Percentiles rank a stretch among this genome's conserved stretches.
These are phyloP conservation scores for Tulasnella sp. DNA, from an alignment of 768 basidiomycete genomes.

Conservation along the genomic window DNA sequence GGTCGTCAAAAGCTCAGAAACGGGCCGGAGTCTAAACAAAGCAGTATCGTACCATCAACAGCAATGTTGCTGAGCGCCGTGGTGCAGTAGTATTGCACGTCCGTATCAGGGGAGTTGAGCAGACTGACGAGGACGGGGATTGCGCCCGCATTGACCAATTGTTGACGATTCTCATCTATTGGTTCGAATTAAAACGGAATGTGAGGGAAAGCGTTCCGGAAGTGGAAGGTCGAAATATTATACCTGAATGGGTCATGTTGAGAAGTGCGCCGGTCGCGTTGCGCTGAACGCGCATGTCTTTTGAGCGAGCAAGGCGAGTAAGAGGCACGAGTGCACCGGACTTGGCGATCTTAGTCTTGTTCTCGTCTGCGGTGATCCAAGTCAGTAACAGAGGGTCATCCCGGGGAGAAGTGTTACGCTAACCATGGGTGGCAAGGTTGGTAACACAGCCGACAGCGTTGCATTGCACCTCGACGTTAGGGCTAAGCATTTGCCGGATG, in stretches of 20 bases:
- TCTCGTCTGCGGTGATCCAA: conserved; percentile 67
- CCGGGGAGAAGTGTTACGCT: conserved; percentile 34
- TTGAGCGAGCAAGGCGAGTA: conserved; percentile 91
- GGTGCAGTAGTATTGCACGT: conserved; percentile 99
- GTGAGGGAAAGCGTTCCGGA: background rate
- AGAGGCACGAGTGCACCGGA: conserved; percentile 97
- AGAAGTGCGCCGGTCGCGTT: conserved; percentile 97
- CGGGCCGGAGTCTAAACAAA: conserved; percentile 1
- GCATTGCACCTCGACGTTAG: conserved; percentile 99
- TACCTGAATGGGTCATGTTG: conserved; percentile 99
- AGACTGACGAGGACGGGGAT: conserved; percentile 95
- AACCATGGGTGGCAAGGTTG: conserved; percentile 96
- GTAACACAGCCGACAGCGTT: conserved; percentile 99
- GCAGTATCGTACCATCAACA: conserved; percentile 66
- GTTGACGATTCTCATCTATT: conserved; percentile 94
- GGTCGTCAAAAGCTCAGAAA: background rate
- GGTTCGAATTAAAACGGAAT: background rate
- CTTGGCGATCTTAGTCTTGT: conserved; percentile 99
- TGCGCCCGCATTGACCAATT: conserved; percentile 96
- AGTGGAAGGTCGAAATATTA: conserved; percentile 32
- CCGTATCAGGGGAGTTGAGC: conserved; percentile 94
- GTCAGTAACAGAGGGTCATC: conserved; percentile 1
- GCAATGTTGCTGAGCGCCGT: conserved; percentile 98
- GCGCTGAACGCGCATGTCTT: conserved; percentile 98
- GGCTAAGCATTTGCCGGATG: conserved; percentile 97